Percentiles rank a stretch among this genome's conserved stretches.
These are phyloP conservation scores for Trichoderma sp. DNA, from an alignment of 2,329 filamentous ascomycete genomes.

Conservation along the genomic window DNA sequence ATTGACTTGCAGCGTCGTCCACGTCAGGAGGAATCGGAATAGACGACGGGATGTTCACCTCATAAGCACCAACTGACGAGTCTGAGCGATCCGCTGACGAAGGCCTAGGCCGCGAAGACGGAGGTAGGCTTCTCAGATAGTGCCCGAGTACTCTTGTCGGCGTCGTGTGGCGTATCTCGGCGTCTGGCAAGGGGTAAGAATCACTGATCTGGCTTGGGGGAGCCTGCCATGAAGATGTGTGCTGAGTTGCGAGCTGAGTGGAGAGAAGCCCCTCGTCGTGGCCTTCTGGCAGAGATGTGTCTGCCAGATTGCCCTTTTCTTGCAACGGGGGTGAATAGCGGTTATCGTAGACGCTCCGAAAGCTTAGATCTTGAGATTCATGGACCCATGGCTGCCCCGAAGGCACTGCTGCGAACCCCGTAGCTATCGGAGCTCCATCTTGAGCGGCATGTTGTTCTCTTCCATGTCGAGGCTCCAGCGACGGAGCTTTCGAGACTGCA, in stretches of 20 bases:
- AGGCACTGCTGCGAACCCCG: constrained; percentile 24
- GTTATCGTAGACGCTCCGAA: constrained; percentile 49
- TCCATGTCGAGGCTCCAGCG: not conserved
- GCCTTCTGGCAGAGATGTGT: not conserved
- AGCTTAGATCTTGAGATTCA: constrained; percentile 47
- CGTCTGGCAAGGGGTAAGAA: constrained; percentile 50
- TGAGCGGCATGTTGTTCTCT: not conserved
- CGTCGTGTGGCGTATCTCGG: constrained; percentile 39
- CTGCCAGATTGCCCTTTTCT: not conserved
- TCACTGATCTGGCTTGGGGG: constrained; percentile 57
- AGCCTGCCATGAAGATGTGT: constrained; percentile 41
- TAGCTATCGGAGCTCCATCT: not conserved
- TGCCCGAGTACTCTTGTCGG: constrained; percentile 54
- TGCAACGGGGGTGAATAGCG: constrained; percentile 38
- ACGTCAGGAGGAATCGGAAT: constrained; percentile 28
- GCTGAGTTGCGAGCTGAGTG: constrained; percentile 6
- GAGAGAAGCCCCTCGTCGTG: not conserved
- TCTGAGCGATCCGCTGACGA: constrained; percentile 26
- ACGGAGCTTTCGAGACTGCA: not conserved
- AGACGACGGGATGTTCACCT: constrained; percentile 33
- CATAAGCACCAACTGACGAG: not conserved
- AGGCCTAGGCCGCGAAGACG: constrained; percentile 29
- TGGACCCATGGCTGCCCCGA: constrained; percentile 32
- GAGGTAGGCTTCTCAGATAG: constrained; percentile 41
- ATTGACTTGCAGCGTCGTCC: constrained; percentile 10